Conservation (phyloP, 208 protist species). For the Strigomonas galati region DNA sequence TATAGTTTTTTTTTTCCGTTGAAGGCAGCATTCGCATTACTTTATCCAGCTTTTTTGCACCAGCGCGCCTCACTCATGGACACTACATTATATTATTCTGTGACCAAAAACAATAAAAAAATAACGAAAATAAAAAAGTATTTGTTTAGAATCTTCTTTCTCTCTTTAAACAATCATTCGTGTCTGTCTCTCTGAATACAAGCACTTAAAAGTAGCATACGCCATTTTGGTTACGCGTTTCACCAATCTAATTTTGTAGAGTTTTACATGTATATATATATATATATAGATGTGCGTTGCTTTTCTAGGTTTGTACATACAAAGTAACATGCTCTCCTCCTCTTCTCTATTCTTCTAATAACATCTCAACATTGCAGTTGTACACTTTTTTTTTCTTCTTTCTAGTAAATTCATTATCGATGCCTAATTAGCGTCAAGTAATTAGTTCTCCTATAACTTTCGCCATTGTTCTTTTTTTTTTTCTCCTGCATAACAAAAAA, state of each 20-base stretch:
- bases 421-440: background rate
- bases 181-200: background rate
- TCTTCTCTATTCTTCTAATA: constrained; percentile 10
- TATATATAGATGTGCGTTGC: too few relatives aligned
- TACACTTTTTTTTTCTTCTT: constrained; percentile 20
- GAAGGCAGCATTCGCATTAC: too few relatives aligned
- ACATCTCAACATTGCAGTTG: too few relatives aligned
- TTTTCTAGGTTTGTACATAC: background rate
- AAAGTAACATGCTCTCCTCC: background rate
- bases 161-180: constrained; percentile 3
- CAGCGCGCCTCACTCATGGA: too few relatives aligned
- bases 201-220: background rate
- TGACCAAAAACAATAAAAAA: background rate
- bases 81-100: too few relatives aligned
- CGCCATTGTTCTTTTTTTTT: too few relatives aligned
- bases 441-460: too few relatives aligned
- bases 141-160: constrained; percentile 8
- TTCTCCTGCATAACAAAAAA: too few relatives aligned
- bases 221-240: too few relatives aligned
- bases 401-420: constrained; percentile 8
- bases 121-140: constrained; percentile 7
- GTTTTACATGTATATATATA: background rate
- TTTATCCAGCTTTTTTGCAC: too few relatives aligned
- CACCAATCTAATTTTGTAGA: too few relatives aligned
- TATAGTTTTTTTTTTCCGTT: background rate